Evolutionary conservation across 2,329 filamentous ascomycete genomes (phyloP), one percentile per base, ranked within the genome.

Genomic region (Pseudopyrenochaeta lycopersici): DNA sequence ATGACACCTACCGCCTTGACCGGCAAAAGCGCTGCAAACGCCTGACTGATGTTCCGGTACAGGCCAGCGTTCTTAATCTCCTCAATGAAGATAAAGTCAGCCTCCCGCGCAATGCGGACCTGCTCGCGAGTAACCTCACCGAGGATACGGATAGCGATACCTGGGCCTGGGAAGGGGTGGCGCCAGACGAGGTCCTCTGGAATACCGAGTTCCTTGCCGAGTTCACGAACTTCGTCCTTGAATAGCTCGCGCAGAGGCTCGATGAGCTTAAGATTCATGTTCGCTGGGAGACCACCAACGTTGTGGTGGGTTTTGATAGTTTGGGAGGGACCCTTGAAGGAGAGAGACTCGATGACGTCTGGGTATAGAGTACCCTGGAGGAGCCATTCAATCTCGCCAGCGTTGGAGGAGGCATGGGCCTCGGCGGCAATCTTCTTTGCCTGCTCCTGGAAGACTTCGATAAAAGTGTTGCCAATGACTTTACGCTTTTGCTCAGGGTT

Each of bases 401-500:
- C 87, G 48, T 83, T 82, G 1, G 82, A 76, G 0, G 88, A 88
- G 69, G 88, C 82, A 58, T 87, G 85, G 0, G 90, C 90, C 23
- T 83, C 86, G 49, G 85, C 85, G 59, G 92, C 90, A 42, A 96
- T 93, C 64, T 85, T 82, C 67, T 84, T 84, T 21, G 90, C 92
- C 73, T 92, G 88, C 54, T 88, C 81, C 75, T 97, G 89, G 76
- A 97, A 97, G 23, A 96, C 79, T 64, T 92, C 89, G 61, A 92
- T 92, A 75, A 92, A 90, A 18, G 85, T 90, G 58, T 83, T 85
- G 50, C 92, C 93, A 57, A 97, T 97, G 66, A 97, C 88, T 79
- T 96, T 97, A 49, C 93, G 84, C 83, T 97, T 97, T 72, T 85
- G 85, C 78, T 98, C 93, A 0, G 94, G 93, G 51, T 90, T 80